Base-by-base conservation (phyloP, 2,329 filamentous ascomycete genomes). In the Aureobasidium sp. region DNA sequence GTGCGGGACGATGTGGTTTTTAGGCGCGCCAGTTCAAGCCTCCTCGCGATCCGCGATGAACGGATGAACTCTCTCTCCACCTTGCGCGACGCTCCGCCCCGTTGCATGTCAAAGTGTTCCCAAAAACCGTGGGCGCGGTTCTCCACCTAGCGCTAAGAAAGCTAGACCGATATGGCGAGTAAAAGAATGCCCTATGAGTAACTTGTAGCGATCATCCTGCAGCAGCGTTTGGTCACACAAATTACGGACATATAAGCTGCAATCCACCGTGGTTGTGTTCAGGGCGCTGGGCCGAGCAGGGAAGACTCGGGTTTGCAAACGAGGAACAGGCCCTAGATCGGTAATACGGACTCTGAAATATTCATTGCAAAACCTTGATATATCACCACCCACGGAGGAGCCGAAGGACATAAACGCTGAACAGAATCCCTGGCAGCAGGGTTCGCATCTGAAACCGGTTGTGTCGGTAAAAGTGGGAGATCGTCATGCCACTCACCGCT, bases 71-170 rank as follows among this genome's bases (percentile, higher is more conserved):
- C 34, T 59, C 11, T 30, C 57, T 59, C 57, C 57, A 59, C 57
- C 42, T 58, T 48, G 32, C 57, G 57, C 57, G 45, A 59, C 57
- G 57, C 57, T 50, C 57, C 57, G 57, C 57, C 57, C 57, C 57
- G 57, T 59, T 59, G 57, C 45, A 59, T 42, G 57, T 59, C 57
- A 59, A 21, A 59, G 13, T 8, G 44, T 47, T 27, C 30, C 45
- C 44, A 49, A 48, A 59, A 49, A 27, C 57, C 57, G 21, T n/a
- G 16, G 34, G 32, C 34, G 27, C 57, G 57, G 57, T 49, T 32
- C 57, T 59, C 27, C 45, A 59, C 57, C 10, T 45, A 10, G 45
- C 57, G 57, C 57, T 50, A 59, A 59, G 44, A 25, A 59, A 59
- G 34, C 21, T 42, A 41, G 45, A 50, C 8, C 34, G n/a, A 32